phyloP scores from a whole-genome alignment of 2,329 filamentous ascomycete genomes.

The Colletotrichum sp. region DNA sequence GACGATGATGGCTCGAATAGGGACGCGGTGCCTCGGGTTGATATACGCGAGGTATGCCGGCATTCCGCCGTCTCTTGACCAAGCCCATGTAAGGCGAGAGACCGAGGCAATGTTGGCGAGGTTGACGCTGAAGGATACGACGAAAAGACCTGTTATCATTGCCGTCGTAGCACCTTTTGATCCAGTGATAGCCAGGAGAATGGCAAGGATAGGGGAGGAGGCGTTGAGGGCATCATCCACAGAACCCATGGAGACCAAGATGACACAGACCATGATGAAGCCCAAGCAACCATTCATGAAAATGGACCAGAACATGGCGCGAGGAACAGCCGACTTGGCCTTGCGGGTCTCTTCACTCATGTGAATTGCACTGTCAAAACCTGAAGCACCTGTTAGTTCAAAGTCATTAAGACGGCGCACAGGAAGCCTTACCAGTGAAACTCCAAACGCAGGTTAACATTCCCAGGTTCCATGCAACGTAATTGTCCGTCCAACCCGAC shows the following conservation, averaged over 20 bases:
- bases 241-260: background rate
- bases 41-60: background rate
- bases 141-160: background rate
- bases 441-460: slow-evolving; percentile 4
- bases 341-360: slow-evolving; percentile 20
- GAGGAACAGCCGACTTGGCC: slow-evolving; percentile 3
- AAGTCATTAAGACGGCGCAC: fast-evolving
- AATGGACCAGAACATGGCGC: slow-evolving; percentile 20
- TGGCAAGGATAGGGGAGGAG: background rate
- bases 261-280: slow-evolving; percentile 2
- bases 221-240: background rate
- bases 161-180: background rate
- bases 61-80: background rate
- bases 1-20: background rate
- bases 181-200: background rate
- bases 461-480: background rate
- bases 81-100: background rate
- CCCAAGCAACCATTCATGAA: slow-evolving; percentile 41
- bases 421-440: background rate
- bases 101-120: background rate
- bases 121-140: background rate
- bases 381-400: background rate
- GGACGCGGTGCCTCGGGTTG: background rate
- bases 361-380: background rate
- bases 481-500: background rate